phyloP scores from a whole-genome alignment of 306 rosid genomes.

The Myrica gale region DNA sequence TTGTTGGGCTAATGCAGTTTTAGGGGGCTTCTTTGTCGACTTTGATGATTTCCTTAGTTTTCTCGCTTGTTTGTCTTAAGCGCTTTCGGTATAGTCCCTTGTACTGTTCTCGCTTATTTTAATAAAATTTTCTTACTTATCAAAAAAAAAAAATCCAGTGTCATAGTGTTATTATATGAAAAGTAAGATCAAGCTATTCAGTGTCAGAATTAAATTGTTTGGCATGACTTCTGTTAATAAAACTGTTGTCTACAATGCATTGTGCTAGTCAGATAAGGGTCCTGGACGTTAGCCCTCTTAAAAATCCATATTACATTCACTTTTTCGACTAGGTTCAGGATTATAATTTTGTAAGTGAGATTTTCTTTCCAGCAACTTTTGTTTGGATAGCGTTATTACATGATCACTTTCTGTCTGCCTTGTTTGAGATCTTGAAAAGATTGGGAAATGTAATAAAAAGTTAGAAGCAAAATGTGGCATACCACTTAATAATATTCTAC shows the following conservation, averaged over 20 bases:
- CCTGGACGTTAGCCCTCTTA: not conserved
- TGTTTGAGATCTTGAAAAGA: not conserved
- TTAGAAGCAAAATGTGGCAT: not conserved
- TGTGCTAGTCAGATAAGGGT: not conserved
- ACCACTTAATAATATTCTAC: too few species aligned
- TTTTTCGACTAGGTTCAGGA: not conserved
- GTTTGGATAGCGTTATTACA: too few species aligned
- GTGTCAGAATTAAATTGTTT: not conserved
- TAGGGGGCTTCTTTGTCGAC: too few species aligned
- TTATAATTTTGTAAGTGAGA: not conserved
- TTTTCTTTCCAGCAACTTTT: not conserved
- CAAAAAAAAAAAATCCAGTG: too few species aligned
- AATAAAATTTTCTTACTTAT: too few species aligned
- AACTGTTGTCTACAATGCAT: not conserved
- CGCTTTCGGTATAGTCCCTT: too few species aligned
- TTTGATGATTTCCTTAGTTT: too few species aligned
- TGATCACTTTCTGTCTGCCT: not conserved
- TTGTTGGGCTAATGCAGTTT: too few species aligned
- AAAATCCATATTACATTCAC: not conserved
- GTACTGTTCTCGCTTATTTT: too few species aligned
- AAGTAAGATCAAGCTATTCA: too few species aligned
- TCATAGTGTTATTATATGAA: too few species aligned
- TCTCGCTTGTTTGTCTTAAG: too few species aligned
- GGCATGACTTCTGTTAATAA: not conserved
- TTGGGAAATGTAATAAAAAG: not conserved